A percentile compares a stretch with the other conserved stretches of the same genome.
These are phyloP conservation scores for Nemophila menziesii DNA, from an alignment of 257 asterid genomes.

Conservation along the genomic window DNA sequence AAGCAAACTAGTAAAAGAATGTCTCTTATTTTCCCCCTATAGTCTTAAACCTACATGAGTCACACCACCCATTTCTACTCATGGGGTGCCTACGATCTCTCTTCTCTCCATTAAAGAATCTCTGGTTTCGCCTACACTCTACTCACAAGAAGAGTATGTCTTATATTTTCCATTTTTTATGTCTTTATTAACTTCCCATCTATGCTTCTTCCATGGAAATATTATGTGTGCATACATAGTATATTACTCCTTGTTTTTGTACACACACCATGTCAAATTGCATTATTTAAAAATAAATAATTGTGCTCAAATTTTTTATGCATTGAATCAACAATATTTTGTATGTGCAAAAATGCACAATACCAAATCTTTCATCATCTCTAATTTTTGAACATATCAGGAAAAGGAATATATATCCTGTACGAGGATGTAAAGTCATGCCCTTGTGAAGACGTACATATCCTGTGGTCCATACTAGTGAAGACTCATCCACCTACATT, in stretches of 20 bases:
- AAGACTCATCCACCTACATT: constrained; percentile 64
- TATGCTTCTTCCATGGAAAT: not conserved
- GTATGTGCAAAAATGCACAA: too few species aligned
- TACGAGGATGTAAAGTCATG: constrained; percentile 95
- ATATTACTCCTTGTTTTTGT: too few species aligned
- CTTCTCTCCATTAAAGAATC: constrained; percentile 81
- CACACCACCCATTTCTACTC: constrained; percentile 31
- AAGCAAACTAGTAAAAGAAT: constrained; percentile 47
- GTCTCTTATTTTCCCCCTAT: constrained; percentile 21
- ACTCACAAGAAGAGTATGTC: constrained; percentile 66
- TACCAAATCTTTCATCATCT: not conserved
- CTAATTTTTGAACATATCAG: constrained; percentile 16
- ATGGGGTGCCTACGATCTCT: constrained; percentile 96
- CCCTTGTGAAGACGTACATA: constrained; percentile 88
- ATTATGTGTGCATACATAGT: not conserved
- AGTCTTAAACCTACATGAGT: constrained; percentile 32
- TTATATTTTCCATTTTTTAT: too few species aligned
- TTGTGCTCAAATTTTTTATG: too few species aligned
- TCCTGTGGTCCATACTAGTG: constrained; percentile 86
- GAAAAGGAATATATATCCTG: constrained; percentile 81
- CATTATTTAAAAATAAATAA: not conserved
- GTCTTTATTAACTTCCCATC: too few species aligned
- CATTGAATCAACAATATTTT: too few species aligned
- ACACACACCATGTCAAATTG: not conserved
- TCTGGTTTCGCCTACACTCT: constrained; percentile 70